Percentiles rank a stretch among this genome's conserved stretches.
These are phyloP conservation scores for Coemansia sp. DNA, from an alignment of 192 early-diverging fungal genomes.

Conservation along the genomic window DNA sequence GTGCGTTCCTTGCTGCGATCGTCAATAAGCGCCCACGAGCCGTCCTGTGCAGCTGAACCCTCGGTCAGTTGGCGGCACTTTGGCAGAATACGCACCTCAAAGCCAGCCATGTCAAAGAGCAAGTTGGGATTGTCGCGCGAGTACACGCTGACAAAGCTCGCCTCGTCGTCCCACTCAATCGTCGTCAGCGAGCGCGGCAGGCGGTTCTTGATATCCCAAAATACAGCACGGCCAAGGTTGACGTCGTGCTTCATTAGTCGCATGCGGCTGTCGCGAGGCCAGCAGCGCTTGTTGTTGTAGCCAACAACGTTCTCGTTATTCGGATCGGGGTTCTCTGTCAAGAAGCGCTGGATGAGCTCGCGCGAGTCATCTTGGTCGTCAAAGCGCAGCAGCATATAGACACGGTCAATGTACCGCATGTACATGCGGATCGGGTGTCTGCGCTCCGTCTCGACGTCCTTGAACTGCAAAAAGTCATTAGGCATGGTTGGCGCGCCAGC, in stretches of 20 bases:
- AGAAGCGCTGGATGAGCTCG: slow-evolving; percentile 93
- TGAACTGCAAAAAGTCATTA: slow-evolving; percentile 97
- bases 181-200: slow-evolving; percentile 95
- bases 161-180: slow-evolving; percentile 92
- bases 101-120: slow-evolving; percentile 87
- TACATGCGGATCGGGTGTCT: slow-evolving; percentile 96
- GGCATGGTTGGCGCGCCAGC: slow-evolving; percentile 90
- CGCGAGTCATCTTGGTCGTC: slow-evolving; percentile 84
- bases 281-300: slow-evolving; percentile 98
- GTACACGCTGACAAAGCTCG: slow-evolving; percentile 92
- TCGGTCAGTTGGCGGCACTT: slow-evolving; percentile 86
- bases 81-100: slow-evolving; percentile 95
- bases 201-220: slow-evolving; percentile 99
- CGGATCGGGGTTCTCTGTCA: slow-evolving; percentile 98
- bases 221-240: slow-evolving; percentile 94
- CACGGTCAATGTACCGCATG: slow-evolving; percentile 88
- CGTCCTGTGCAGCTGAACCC: slow-evolving; percentile 51
- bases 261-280: slow-evolving; percentile 99
- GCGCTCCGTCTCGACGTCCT: slow-evolving; percentile 87
- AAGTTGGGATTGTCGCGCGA: slow-evolving; percentile 97
- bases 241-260: slow-evolving; percentile 99
- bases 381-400: slow-evolving; percentile 95
- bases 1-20: slow-evolving; percentile 98
- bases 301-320: slow-evolving; percentile 99
- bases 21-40: slow-evolving; percentile 94